A percentile compares a stretch with the other conserved stretches of the same genome.
Conservation (phyloP, 1,284 basidiomycete species). For the Peniophora sp. region DNA sequence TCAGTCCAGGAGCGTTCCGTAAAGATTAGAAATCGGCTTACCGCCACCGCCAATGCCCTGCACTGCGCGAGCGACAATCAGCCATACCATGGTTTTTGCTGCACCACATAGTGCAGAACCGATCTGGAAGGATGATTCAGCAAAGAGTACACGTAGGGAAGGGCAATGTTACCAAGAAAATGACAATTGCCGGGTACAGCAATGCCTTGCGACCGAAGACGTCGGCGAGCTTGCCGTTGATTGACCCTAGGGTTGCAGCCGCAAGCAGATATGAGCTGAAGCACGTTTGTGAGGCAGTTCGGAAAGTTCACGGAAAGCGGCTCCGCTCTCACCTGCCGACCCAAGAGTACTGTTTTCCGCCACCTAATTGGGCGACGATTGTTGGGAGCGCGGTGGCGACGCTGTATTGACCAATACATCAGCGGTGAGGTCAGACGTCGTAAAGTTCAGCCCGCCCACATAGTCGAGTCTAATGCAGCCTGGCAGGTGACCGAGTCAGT, state of each 20-base stretch:
- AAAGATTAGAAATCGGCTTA: not conserved
- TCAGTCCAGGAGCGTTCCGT: not conserved
- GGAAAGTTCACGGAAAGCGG: not conserved
- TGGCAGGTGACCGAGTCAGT: not conserved
- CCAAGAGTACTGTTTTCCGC: constrained; percentile 66
- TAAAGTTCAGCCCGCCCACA: not conserved
- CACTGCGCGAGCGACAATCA: constrained; percentile 68
- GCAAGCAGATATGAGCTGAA: constrained; percentile 71
- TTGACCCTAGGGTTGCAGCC: constrained; percentile 54
- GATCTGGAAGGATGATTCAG: constrained; percentile 20
- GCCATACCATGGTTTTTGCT: constrained; percentile 69
- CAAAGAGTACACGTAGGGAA: not conserved
- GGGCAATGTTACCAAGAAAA: constrained; percentile 48
- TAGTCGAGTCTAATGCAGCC: not conserved
- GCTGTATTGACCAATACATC: constrained; percentile 27
- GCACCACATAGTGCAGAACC: constrained; percentile 80
- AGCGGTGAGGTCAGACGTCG: not conserved
- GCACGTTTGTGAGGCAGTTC: too few relatives aligned
- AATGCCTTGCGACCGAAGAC: constrained; percentile 65
- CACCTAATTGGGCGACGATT: constrained; percentile 62
- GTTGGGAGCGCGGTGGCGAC: constrained; percentile 75
- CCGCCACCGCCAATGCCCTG: constrained; percentile 83
- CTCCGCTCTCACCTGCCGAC: constrained; percentile 54
- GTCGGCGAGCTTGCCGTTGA: constrained; percentile 74
- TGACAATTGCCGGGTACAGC: constrained; percentile 56